A percentile compares a stretch with the other conserved stretches of the same genome.
These are phyloP conservation scores for Kluyveromyces aestuarii DNA, from an alignment of 805 yeast species.

Conservation along the genomic window DNA sequence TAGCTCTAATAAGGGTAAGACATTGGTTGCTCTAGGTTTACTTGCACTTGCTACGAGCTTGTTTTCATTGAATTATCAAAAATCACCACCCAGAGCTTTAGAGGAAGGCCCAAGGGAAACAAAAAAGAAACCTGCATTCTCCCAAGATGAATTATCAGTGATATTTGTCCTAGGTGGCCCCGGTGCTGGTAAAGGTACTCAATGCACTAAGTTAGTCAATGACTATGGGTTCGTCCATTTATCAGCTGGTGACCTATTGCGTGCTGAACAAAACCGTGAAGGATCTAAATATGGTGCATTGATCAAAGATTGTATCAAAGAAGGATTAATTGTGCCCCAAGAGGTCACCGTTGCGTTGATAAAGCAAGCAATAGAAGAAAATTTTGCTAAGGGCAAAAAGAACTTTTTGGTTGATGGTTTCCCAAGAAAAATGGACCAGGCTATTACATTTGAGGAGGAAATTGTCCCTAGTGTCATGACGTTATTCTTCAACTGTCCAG, in stretches of 20 bases:
- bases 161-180: slow-evolving; percentile 95
- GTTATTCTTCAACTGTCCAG: slow-evolving; percentile 75
- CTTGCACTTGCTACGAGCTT: slow-evolving; percentile 43
- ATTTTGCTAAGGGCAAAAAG: slow-evolving; percentile 31
- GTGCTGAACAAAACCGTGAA: slow-evolving; percentile 81
- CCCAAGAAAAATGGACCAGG: slow-evolving; percentile 98
- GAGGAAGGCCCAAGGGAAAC: slow-evolving; percentile 27
- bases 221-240: slow-evolving; percentile 79
- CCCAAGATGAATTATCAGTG: slow-evolving; percentile 61
- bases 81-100: slow-evolving; percentile 36
- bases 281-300: slow-evolving; percentile 81
- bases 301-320: slow-evolving; percentile 74
- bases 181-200: slow-evolving; percentile 97
- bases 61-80: slow-evolving; percentile 35
- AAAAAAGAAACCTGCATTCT: slow-evolving; percentile 36
- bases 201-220: slow-evolving; percentile 74
- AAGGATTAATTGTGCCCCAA: slow-evolving; percentile 91
- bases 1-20: slow-evolving; percentile 19
- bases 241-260: slow-evolving; percentile 91
- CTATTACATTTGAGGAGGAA: slow-evolving; percentile 78
- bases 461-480: slow-evolving; percentile 64
- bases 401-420: slow-evolving; percentile 89
- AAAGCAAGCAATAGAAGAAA: slow-evolving; percentile 64
- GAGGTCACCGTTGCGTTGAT: slow-evolving; percentile 77
- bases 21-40: slow-evolving; percentile 33